Conservation (phyloP, 345 rosid genomes). For the Camelina sativa region DNA sequence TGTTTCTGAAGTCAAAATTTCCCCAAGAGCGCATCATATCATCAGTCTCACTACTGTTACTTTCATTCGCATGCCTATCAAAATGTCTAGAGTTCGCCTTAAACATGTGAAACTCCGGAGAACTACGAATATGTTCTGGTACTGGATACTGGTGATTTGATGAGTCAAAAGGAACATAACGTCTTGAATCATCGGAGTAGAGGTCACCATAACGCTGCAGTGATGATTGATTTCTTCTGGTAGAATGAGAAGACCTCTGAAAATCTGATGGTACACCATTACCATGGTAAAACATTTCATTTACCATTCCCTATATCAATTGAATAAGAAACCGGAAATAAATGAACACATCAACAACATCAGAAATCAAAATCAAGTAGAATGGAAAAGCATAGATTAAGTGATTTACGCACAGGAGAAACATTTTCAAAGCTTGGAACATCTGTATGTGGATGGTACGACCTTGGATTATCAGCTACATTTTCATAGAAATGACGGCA, state of each 20-base stretch:
- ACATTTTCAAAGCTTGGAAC: slow-evolving; percentile 46
- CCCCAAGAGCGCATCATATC: slow-evolving; percentile 37
- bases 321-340: slow-evolving; percentile 11
- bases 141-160: slow-evolving; percentile 44
- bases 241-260: slow-evolving; percentile 40
- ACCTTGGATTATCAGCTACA: slow-evolving; percentile 49
- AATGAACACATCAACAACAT: slow-evolving; percentile 26
- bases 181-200: slow-evolving; percentile 44
- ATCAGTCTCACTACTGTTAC: slow-evolving; percentile 44
- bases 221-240: slow-evolving; percentile 30
- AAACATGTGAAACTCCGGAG: slow-evolving; percentile 46
- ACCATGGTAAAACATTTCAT: slow-evolving; percentile 48
- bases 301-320: slow-evolving; percentile 45
- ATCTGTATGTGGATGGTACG: slow-evolving; percentile 43
- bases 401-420: slow-evolving; percentile 52
- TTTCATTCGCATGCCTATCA: slow-evolving; percentile 45
- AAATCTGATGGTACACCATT: slow-evolving; percentile 45
- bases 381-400: slow-evolving; percentile 12
- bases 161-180: slow-evolving; percentile 41
- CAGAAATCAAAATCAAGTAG: slow-evolving; percentile 16
- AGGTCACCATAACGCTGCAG: slow-evolving; percentile 43
- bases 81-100: slow-evolving; percentile 41
- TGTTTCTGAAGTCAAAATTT: slow-evolving; percentile 43
- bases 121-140: slow-evolving; percentile 41
- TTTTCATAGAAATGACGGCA: slow-evolving; percentile 38